Conservation (phyloP, 2,329 filamentous ascomycete species). For the Xylaria sp. region DNA sequence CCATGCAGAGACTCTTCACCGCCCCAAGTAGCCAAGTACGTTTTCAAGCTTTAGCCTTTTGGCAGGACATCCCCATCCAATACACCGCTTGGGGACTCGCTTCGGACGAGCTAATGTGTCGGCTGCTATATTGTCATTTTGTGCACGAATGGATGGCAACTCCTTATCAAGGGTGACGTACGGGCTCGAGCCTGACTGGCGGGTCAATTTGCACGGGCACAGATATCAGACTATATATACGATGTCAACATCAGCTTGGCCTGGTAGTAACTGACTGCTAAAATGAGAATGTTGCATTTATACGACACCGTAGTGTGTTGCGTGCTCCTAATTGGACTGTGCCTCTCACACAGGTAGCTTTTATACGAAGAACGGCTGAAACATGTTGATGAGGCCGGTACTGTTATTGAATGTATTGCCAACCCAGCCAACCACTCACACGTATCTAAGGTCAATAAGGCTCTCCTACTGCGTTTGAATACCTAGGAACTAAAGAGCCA, state of each 20-base stretch:
- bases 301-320: not conserved
- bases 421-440: not conserved
- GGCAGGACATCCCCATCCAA: not conserved
- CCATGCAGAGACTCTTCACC: slow-evolving; percentile 33
- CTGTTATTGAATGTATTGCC: not conserved
- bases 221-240: not conserved
- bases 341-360: not conserved
- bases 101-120: not conserved
- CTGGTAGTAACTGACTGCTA: not conserved
- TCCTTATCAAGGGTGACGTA: not conserved
- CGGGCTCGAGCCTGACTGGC: not conserved
- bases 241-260: not conserved
- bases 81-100: not conserved
- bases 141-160: not conserved
- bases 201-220: not conserved
- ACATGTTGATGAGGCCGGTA: not conserved
- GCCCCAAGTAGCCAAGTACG: slow-evolving; percentile 18
- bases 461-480: not conserved
- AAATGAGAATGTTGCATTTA: not conserved
- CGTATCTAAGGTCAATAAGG: not conserved
- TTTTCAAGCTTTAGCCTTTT: not conserved
- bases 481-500: not conserved
- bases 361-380: not conserved
- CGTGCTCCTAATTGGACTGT: not conserved
- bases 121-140: not conserved